A percentile compares a stretch with the other conserved stretches of the same genome.
Evolutionary conservation across 225 moss, liverwort and hornwort species (phyloP).

Genomic region (Straminergon stramineum): DNA sequence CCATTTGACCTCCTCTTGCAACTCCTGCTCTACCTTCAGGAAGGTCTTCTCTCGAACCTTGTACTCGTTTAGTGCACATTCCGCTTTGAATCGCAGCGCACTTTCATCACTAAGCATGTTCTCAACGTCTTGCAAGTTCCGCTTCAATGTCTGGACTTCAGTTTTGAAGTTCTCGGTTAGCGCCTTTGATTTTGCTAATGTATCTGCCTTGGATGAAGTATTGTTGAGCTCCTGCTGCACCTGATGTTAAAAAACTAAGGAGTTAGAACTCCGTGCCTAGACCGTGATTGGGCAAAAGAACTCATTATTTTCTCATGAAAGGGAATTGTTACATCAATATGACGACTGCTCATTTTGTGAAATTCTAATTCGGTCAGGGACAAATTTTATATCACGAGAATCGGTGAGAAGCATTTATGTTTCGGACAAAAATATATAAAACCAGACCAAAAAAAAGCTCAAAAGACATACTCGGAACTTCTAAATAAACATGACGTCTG

Average conservation of each 20-base stretch:
- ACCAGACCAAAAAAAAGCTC: too few species aligned
- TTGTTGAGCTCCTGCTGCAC: conserved; percentile 50
- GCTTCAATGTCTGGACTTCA: conserved; percentile 25
- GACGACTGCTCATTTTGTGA: neutral
- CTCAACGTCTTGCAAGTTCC: conserved; percentile 44
- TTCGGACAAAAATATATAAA: neutral
- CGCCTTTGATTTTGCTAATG: conserved; percentile 9
- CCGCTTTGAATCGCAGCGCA: conserved; percentile 31
- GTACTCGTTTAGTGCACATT: conserved; percentile 42
- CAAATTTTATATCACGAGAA: neutral
- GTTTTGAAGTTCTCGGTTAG: conserved; percentile 22
- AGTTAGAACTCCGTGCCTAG: neutral
- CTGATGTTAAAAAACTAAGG: neutral
- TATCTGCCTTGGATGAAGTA: conserved; percentile 1
- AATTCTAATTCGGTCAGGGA: neutral
- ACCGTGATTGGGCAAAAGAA: neutral
- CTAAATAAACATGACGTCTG: neutral
- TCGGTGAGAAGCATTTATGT: neutral
- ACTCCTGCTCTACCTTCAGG: conserved; percentile 49
- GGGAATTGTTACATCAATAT: neutral
- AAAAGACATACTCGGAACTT: neutral
- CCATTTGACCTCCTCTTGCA: conserved; percentile 70
- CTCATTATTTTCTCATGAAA: neutral
- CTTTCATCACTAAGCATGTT: conserved; percentile 39
- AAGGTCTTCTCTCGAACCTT: conserved; percentile 48